These are phyloP conservation scores for Neltuma alba DNA, from an alignment of 306 rosid genomes.

Conservation along the genomic window DNA sequence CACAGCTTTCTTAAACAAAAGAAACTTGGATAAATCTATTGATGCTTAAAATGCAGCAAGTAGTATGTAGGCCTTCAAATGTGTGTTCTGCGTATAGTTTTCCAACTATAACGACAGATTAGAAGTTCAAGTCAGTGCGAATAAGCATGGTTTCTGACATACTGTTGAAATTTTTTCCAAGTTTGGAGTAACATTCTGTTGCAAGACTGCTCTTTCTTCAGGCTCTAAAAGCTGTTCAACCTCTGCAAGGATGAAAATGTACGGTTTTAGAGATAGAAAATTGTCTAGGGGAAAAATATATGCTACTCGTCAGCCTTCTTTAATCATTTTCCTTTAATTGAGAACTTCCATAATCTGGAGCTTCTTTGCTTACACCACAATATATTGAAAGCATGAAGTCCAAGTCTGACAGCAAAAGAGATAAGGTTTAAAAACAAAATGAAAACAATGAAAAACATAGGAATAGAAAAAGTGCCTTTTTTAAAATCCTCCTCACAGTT, in stretches of 20 bases:
- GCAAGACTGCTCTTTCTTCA: constrained; percentile 75
- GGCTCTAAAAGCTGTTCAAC: constrained; percentile 84
- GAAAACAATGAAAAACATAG: background rate
- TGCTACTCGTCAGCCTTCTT: constrained; percentile 24
- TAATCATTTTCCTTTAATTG: constrained; percentile 1
- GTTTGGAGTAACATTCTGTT: constrained; percentile 62
- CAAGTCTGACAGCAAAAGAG: background rate
- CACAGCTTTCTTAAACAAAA: background rate
- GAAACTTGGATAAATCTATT: background rate
- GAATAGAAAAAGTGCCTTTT: constrained; percentile 56
- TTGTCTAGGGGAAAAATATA: constrained; percentile 12
- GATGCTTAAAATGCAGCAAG: constrained; percentile 4
- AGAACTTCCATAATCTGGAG: constrained; percentile 12
- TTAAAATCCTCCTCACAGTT: constrained; percentile 56
- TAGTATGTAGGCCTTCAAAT: background rate
- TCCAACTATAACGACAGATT: background rate
- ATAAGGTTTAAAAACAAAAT: constrained; percentile 18
- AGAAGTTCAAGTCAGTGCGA: constrained; percentile 29
- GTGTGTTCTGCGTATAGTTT: background rate
- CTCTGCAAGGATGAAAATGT: constrained; percentile 59
- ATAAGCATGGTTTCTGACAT: constrained; percentile 36
- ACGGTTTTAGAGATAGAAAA: background rate
- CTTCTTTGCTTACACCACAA: constrained; percentile 7
- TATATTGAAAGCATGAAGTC: constrained; percentile 15
- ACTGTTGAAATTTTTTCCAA: constrained; percentile 77